phyloP scores from a whole-genome alignment of 2,329 filamentous ascomycete genomes.

The Mollisiaceae sp. region DNA sequence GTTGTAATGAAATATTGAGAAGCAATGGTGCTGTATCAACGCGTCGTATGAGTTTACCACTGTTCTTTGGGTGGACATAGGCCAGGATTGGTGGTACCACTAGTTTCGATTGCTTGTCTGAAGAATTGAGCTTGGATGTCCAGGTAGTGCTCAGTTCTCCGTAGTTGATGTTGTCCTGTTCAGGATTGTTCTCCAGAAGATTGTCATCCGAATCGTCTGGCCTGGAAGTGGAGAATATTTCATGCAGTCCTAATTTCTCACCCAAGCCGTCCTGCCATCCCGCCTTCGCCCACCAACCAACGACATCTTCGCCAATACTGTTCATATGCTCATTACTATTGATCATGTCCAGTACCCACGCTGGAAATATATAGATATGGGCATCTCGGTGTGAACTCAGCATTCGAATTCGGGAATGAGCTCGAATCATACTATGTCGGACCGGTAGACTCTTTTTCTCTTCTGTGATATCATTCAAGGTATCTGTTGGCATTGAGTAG shows the following conservation, averaged over 20 bases:
- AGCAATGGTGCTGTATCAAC: constrained; percentile 88
- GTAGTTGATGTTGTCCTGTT: constrained; percentile 39
- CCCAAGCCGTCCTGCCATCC: constrained; percentile 85
- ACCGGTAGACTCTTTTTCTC: constrained; percentile 75
- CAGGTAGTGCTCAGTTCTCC: constrained; percentile 40
- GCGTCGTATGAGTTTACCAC: constrained; percentile 70
- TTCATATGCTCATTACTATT: constrained; percentile 80
- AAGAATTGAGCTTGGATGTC: constrained; percentile 34
- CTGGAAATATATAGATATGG: constrained; percentile 92
- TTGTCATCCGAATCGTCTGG: constrained; percentile 46
- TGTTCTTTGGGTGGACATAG: constrained; percentile 72
- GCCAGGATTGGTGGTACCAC: constrained; percentile 76
- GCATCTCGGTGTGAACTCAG: constrained; percentile 86
- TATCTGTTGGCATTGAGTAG: constrained; percentile 87
- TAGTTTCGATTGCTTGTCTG: constrained; percentile 41
- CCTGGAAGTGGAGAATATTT: constrained; percentile 61
- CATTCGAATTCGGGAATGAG: constrained; percentile 78
- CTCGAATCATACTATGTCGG: constrained; percentile 75
- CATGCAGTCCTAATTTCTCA: constrained; percentile 75
- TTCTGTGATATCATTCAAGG: constrained; percentile 81
- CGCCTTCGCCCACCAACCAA: constrained; percentile 95
- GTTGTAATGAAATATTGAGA: constrained; percentile 78
- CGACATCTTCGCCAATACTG: constrained; percentile 86
- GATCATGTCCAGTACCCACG: constrained; percentile 88
- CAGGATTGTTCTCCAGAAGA: constrained; percentile 37